Evolutionary conservation across 768 basidiomycete species (phyloP).

Genomic region (Mycena pura): DNA sequence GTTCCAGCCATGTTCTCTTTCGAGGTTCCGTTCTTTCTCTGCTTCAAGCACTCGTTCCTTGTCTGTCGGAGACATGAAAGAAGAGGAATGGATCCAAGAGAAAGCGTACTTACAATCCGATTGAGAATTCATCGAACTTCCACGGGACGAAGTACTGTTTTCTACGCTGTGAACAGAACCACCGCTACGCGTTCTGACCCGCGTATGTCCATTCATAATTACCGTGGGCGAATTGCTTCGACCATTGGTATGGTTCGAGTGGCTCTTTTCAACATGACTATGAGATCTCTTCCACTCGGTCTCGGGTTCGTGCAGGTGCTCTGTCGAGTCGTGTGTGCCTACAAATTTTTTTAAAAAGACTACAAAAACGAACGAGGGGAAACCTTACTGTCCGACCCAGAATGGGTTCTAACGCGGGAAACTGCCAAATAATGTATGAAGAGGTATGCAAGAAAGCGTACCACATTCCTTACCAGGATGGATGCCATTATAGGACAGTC

Average conservation of each 20-base stretch:
- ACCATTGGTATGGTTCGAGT: conserved; percentile 27
- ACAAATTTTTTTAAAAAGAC: background rate
- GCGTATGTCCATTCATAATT: conserved; percentile 30
- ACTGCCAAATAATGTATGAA: conserved; percentile 12
- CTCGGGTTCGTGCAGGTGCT: conserved; percentile 48
- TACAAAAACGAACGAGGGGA: background rate
- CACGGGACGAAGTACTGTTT: conserved; percentile 50
- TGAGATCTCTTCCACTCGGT: conserved; percentile 52
- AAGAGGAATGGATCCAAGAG: background rate
- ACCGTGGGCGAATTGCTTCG: conserved; percentile 34
- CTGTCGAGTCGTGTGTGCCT: conserved; percentile 29
- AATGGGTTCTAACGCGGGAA: conserved; percentile 24
- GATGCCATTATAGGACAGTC: conserved; percentile 15
- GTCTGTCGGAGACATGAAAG: conserved; percentile 42
- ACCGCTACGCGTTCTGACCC: conserved; percentile 40
- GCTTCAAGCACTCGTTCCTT: conserved; percentile 49
- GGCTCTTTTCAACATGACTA: conserved; percentile 32
- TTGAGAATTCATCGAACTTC: conserved; percentile 55
- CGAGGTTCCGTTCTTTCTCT: conserved; percentile 50
- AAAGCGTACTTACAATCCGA: conserved; percentile 53
- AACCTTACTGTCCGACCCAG: conserved; percentile 22
- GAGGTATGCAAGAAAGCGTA: background rate
- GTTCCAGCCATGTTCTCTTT: conserved; percentile 65
- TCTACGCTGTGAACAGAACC: conserved; percentile 48
- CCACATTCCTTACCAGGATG: conserved; percentile 9